phyloP scores from a whole-genome alignment of 768 basidiomycete species.

The Multifurca ochricompacta region DNA sequence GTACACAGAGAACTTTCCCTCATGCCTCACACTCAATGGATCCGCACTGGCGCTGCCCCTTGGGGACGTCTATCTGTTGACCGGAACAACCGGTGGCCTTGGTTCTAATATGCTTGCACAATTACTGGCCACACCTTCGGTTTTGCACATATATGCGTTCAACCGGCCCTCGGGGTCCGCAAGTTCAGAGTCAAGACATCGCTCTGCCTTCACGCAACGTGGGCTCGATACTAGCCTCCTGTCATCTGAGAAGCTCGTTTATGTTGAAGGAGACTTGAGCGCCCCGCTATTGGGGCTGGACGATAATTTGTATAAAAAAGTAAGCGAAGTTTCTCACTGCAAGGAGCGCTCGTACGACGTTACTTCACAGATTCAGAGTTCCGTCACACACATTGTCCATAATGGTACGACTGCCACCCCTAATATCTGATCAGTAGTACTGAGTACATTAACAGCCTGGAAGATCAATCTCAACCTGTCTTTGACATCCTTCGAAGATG shows the following conservation, averaged over 20 bases:
- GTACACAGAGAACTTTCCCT: conserved; percentile 22
- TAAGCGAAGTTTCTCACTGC: background rate
- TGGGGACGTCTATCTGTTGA: conserved; percentile 20
- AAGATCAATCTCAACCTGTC: conserved; percentile 23
- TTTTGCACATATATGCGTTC: conserved; percentile 23
- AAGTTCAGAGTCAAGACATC: conserved; percentile 16
- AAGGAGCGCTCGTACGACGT: background rate
- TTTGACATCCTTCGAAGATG: conserved; percentile 22
- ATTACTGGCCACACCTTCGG: conserved; percentile 10
- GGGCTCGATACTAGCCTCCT: conserved; percentile 19
- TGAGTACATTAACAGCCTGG: conserved; percentile 19
- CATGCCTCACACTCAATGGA: background rate
- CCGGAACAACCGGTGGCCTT: conserved; percentile 24
- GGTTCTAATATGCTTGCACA: conserved; percentile 23
- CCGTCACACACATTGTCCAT: conserved; percentile 22
- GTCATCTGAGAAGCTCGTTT: conserved; percentile 19
- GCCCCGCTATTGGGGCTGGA: conserved; percentile 10
- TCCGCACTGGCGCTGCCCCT: background rate
- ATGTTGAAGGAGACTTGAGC: conserved; percentile 22
- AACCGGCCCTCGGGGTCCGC: conserved; percentile 17
- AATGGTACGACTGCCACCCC: conserved; percentile 11
- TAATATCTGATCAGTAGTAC: background rate
- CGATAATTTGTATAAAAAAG: conserved; percentile 14
- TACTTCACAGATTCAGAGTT: conserved; percentile 3
- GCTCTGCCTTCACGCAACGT: conserved; percentile 15